Conservation (phyloP, 2,329 filamentous ascomycete species). For the Xylariales sp. region DNA sequence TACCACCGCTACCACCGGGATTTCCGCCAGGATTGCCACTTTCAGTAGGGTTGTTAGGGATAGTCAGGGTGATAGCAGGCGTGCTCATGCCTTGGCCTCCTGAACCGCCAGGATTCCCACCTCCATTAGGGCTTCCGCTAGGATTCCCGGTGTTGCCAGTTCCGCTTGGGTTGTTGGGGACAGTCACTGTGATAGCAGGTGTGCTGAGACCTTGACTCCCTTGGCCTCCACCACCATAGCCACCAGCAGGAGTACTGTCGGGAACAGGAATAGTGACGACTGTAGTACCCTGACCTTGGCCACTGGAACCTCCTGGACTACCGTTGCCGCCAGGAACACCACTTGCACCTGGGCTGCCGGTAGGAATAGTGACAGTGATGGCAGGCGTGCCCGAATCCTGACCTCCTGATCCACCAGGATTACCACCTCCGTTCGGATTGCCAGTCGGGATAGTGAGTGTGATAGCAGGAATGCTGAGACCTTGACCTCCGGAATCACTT, state of each 20-base stretch:
- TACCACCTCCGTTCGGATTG: conserved; percentile 3
- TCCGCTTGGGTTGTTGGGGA: neutral
- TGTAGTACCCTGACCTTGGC: too few species aligned
- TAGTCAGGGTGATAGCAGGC: neutral
- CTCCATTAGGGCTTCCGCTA: too few species aligned
- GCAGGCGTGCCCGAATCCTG: too few species aligned
- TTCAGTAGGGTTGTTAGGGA: neutral
- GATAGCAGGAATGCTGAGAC: neutral
- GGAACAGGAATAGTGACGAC: neutral
- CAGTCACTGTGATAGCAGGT: neutral
- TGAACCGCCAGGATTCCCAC: neutral
- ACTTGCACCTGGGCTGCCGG: neutral
- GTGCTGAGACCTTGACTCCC: too few species aligned
- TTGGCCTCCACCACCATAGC: conserved; percentile 2
- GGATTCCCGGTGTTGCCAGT: neutral
- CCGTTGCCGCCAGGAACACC: too few species aligned
- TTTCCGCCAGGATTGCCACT: too few species aligned
- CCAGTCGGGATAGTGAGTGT: neutral
- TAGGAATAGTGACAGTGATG: neutral
- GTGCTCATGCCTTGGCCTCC: neutral
- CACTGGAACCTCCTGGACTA: too few species aligned
- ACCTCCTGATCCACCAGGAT: conserved; percentile 3
- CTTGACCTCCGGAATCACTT: conserved; percentile 2
- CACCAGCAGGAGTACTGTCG: neutral
- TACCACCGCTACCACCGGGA: neutral